A percentile compares a stretch with the other conserved stretches of the same genome.
Conservation (phyloP, 352 stramenopile genomes). For the Pythium chondricola region DNA sequence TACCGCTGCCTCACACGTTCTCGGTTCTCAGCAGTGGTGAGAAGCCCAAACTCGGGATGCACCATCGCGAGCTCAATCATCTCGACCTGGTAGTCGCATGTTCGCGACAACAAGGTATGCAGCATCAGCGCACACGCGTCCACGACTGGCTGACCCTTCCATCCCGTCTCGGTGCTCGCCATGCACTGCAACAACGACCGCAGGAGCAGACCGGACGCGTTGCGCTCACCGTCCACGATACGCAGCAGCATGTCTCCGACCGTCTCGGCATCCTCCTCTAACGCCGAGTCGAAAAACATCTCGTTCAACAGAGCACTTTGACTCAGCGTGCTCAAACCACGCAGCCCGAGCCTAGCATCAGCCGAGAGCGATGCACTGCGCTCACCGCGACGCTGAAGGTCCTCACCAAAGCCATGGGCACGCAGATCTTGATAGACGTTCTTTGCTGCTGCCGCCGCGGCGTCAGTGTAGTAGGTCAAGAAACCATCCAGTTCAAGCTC, state of each 20-base stretch:
- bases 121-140: conserved; percentile 63
- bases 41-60: conserved; percentile 58
- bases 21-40: conserved; percentile 59
- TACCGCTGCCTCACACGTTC: conserved; percentile 61
- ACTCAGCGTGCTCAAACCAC: conserved; percentile 49
- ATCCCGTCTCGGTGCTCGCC: conserved; percentile 76
- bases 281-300: conserved; percentile 79
- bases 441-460: conserved; percentile 64
- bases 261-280: conserved; percentile 84
- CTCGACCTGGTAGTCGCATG: conserved; percentile 48
- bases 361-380: conserved; percentile 11
- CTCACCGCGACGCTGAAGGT: conserved; percentile 47
- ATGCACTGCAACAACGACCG: conserved; percentile 71
- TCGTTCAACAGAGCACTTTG: conserved; percentile 60
- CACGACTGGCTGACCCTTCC: conserved; percentile 81
- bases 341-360: conserved; percentile 33
- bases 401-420: conserved; percentile 75
- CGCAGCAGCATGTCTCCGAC: conserved; percentile 67
- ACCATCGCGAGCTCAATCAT: conserved; percentile 67
- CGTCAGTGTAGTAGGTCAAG: conserved; percentile 78
- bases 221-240: conserved; percentile 53
- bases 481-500: conserved; percentile 72
- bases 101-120: conserved; percentile 54
- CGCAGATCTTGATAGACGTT: conserved; percentile 77
- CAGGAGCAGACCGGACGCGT: conserved; percentile 55